phyloP scores from a whole-genome alignment of 805 yeast genomes.

The Maudiozyma barnettii region DNA sequence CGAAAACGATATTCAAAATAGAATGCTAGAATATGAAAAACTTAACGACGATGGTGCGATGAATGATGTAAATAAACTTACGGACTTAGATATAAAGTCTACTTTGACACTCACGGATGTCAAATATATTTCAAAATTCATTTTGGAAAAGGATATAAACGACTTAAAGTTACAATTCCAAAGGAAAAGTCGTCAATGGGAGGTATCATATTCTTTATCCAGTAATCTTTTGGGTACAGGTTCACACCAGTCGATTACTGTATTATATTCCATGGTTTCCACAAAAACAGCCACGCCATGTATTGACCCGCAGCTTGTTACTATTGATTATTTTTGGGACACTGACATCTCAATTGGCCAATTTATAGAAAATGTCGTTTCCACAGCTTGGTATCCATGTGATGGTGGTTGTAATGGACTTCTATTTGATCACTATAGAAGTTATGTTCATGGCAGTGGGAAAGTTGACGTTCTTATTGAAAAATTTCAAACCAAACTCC shows the following conservation, averaged over 20 bases:
- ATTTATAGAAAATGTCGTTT: constrained; percentile 69
- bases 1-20: constrained; percentile 32
- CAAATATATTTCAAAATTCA: constrained; percentile 24
- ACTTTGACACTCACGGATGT: constrained; percentile 28
- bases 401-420: constrained; percentile 73
- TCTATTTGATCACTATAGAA: constrained; percentile 65
- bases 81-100: constrained; percentile 19
- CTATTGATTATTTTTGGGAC: constrained; percentile 82
- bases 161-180: constrained; percentile 26
- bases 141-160: constrained; percentile 26
- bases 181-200: constrained; percentile 53
- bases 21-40: constrained; percentile 18
- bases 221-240: constrained; percentile 59
- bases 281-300: constrained; percentile 85
- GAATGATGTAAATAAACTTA: constrained; percentile 8
- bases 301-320: constrained; percentile 76
- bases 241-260: constrained; percentile 68
- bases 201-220: constrained; percentile 41
- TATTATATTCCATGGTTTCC: constrained; percentile 74
- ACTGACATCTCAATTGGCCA: constrained; percentile 86
- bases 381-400: constrained; percentile 59
- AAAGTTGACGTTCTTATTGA: constrained; percentile 73
- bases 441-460: constrained; percentile 83
- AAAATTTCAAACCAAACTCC: constrained; percentile 42
- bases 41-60: constrained; percentile 18